Base-by-base conservation (phyloP, 129 eudicot genomes). In the Erigeron canadensis region DNA sequence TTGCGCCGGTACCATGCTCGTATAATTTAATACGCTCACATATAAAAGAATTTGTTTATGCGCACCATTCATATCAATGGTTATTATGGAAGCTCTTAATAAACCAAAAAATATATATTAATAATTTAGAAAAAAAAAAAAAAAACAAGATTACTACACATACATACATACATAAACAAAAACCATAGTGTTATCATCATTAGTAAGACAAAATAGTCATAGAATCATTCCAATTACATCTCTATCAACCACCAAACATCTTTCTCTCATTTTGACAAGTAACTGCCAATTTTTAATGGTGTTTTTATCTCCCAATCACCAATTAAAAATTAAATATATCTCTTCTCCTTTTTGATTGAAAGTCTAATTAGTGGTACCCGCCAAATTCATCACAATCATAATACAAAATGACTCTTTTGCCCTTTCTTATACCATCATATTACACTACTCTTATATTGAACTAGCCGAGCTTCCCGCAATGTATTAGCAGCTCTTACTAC, bases 291-390 rank as follows among this genome's bases (percentile, higher is more conserved):
- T 63, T 59, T 59, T 18, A n/a, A 3, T 23, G n/a, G n/a, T n/a
- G n/a, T 37, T 28, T 69, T 43, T 64, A 78, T 42, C 40, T 78
- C 10, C 67, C 47, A 7, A 19, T 60, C 68, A 59, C 60, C 69
- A 57, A 28, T 18, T 56, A 17, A 58, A 48, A 7, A n/a, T n/a
- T 8, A 69, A 68, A 22, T 37, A 45, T 50, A 69, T n/a, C 53
- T 18, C 10, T 15, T 23, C 39, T 13, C 22, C 51, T 15, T 38
- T 45, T 59, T 16, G 34, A 28, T 40, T 69, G 55, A 76, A 76
- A 70, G 72, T 77, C 81, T 57, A 63, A 17, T 28, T 7, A 63
- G 81, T 78, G 81, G 81, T 71, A 44, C 81, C 81, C 77, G 81
- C 81, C 81, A 78, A 78, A 78, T 48, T 78, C 60, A 77, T 77